These are phyloP conservation scores for Stevia rebaudiana DNA, from an alignment of 140 eudicot genomes.

Conservation along the genomic window DNA sequence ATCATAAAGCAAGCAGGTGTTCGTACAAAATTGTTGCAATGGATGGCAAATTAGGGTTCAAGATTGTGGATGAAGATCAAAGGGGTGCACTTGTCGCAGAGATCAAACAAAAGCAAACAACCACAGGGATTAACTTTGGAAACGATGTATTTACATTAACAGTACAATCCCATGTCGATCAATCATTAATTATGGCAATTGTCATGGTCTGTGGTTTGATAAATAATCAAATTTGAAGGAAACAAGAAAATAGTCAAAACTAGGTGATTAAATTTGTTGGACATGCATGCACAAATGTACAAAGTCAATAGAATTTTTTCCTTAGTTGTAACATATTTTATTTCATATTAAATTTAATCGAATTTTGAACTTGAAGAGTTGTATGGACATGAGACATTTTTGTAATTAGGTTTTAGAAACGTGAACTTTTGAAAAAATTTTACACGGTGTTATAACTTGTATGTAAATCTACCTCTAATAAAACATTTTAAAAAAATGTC, in stretches of 20 bases:
- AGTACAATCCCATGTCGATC: constrained; percentile 51
- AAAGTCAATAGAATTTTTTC: constrained; percentile 11
- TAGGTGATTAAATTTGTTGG: no score
- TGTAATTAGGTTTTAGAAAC: background rate
- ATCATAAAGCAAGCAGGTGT: constrained; percentile 27
- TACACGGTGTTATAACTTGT: no score
- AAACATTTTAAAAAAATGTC: no score
- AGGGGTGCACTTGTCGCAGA: constrained; percentile 51
- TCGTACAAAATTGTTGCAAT: constrained; percentile 41
- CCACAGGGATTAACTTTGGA: constrained; percentile 48
- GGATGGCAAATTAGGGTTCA: constrained; percentile 33
- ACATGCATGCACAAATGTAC: background rate
- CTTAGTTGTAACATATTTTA: background rate
- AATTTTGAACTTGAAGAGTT: background rate
- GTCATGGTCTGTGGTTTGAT: constrained; percentile 51
- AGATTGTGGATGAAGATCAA: constrained; percentile 40
- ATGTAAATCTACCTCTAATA: no score
- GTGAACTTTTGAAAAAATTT: no score
- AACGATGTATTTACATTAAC: constrained; percentile 51
- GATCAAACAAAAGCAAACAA: constrained; percentile 47
- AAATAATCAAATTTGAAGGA: constrained; percentile 35
- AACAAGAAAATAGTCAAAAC: background rate
- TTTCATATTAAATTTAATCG: background rate
- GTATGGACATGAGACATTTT: background rate
- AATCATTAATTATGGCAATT: constrained; percentile 52